A percentile compares a stretch with the other conserved stretches of the same genome.
Evolutionary conservation across 2,329 filamentous ascomycete genomes (phyloP).

Genomic region (Penicillium sp.): DNA sequence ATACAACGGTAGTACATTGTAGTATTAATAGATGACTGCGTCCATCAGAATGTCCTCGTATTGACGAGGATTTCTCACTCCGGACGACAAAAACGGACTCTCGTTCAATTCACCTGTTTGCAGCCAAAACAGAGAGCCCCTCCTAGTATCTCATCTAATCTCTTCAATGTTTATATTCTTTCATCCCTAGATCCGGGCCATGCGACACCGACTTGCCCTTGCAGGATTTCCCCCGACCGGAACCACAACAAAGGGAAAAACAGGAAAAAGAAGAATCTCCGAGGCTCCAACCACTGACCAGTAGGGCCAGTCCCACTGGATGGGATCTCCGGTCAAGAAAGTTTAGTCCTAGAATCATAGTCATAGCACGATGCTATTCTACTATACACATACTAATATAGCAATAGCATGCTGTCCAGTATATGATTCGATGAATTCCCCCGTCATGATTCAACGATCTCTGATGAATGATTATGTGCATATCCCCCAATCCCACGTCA

Average conservation of each 20-base stretch:
- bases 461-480: background rate
- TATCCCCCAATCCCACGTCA: conserved; percentile 6
- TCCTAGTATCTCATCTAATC: background rate
- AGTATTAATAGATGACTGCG: conserved; percentile 6
- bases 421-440: background rate
- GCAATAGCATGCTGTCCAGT: too few relatives aligned
- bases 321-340: background rate
- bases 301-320: conserved; percentile 1
- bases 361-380: background rate
- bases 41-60: background rate
- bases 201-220: conserved; percentile 6
- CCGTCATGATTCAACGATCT: background rate
- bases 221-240: background rate
- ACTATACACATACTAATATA: too few relatives aligned
- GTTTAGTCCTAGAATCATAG: background rate
- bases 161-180: conserved; percentile 4
- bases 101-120: background rate
- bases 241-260: conserved; percentile 4
- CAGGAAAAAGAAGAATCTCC: background rate
- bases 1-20: background rate
- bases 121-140: background rate
- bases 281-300: background rate
- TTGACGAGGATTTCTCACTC: background rate
- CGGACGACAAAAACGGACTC: background rate
- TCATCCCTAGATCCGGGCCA: conserved; percentile 6